phyloP scores from a whole-genome alignment of 164 flowering plant genomes.

The Piper betle region DNA sequence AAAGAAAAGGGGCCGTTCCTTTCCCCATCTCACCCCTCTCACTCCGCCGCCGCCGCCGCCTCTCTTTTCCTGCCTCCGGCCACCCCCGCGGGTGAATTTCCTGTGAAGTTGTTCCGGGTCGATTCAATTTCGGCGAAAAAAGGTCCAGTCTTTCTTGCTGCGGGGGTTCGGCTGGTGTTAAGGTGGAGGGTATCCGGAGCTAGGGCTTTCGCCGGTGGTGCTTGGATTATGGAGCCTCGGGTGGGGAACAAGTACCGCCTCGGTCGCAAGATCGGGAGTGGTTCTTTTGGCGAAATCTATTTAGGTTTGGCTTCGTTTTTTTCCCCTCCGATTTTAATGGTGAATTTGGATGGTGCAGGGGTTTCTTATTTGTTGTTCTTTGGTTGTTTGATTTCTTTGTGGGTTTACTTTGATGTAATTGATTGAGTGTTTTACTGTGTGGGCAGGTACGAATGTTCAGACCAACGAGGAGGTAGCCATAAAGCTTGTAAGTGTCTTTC shows the following conservation, averaged over 20 bases:
- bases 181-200: no score
- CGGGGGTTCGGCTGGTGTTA: no score
- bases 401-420: no score
- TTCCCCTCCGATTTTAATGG: not conserved
- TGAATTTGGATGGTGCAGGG: no score
- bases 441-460: constrained; percentile 72
- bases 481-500: constrained; percentile 56
- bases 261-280: constrained; percentile 89
- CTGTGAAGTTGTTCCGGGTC: no score
- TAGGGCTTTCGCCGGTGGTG: no score
- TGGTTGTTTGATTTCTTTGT: not conserved
- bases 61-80: no score
- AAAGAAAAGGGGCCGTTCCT: not conserved
- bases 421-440: not conserved
- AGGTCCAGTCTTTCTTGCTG: no score
- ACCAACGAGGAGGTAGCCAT: constrained; percentile 85
- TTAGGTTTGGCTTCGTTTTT: constrained; percentile 33
- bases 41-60: not conserved
- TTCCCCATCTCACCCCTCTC: not conserved
- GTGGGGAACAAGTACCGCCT: constrained; percentile 76
- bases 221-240: constrained; percentile 61
- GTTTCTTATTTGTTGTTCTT: constrained; percentile 1
- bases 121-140: no score
- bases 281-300: constrained; percentile 91
- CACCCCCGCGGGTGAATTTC: no score